Percentiles rank a stretch among this genome's conserved stretches.
These are phyloP conservation scores for Lophium mytilinum DNA, from an alignment of 495 filamentous ascomycete genomes.

Conservation along the genomic window DNA sequence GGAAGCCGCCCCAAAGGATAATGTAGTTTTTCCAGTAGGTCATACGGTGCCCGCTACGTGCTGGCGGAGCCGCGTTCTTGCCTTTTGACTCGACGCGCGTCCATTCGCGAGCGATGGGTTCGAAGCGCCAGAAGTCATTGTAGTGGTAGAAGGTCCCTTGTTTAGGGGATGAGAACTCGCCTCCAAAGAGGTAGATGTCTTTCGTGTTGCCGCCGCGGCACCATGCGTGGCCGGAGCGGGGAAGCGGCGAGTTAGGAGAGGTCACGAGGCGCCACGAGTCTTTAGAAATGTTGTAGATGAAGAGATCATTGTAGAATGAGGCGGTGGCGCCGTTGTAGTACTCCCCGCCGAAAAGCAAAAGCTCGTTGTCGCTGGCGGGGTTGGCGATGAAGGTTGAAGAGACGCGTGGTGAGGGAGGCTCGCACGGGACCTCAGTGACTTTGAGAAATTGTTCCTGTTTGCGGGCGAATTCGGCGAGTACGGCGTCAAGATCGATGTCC, in stretches of 20 bases:
- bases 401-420: slow-evolving; percentile 67
- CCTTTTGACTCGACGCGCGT: slow-evolving; percentile 78
- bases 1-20: slow-evolving; percentile 75
- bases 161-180: slow-evolving; percentile 73
- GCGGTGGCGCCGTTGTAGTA: slow-evolving; percentile 58
- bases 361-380: slow-evolving; percentile 74
- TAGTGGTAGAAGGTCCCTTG: slow-evolving; percentile 99
- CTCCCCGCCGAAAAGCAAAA: slow-evolving; percentile 87
- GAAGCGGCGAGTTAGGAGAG: slow-evolving; percentile 83
- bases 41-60: slow-evolving; percentile 89
- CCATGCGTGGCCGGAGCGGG: slow-evolving; percentile 88
- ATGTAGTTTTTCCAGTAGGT: slow-evolving; percentile 85
- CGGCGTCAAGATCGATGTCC: slow-evolving; percentile 91
- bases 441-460: slow-evolving; percentile 86
- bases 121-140: slow-evolving; percentile 94
- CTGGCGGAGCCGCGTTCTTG: slow-evolving; percentile 62
- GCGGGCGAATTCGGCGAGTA: slow-evolving; percentile 79
- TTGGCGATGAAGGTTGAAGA: slow-evolving; percentile 75
- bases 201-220: slow-evolving; percentile 75
- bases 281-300: slow-evolving; percentile 77
- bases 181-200: slow-evolving; percentile 88
- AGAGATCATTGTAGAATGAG: slow-evolving; percentile 64
- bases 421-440: slow-evolving; percentile 72
- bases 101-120: slow-evolving; percentile 79
- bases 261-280: slow-evolving; percentile 86